Conservation (phyloP, 202 grass and related monocot genomes). For the Schoenoplectus tabernaemontani region DNA sequence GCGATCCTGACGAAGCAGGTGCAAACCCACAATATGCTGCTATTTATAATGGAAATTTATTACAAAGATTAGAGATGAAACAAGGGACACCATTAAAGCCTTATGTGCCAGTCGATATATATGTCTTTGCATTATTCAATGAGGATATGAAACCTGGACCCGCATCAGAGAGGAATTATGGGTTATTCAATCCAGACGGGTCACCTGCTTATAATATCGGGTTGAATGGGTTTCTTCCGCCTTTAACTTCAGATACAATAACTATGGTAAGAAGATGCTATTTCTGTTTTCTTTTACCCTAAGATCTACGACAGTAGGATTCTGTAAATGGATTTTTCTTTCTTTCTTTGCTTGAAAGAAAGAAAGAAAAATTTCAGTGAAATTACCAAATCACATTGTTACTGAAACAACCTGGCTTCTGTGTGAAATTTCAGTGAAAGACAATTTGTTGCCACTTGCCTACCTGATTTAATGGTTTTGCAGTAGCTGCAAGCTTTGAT, state of each 20-base stretch:
- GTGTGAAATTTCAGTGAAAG: too few relatives aligned
- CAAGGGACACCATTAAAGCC: constrained; percentile 81
- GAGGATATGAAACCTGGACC: constrained; percentile 87
- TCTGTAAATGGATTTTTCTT: background rate
- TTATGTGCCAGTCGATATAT: constrained; percentile 48
- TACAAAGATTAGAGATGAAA: constrained; percentile 57
- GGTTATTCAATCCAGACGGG: constrained; percentile 79
- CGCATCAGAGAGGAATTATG: constrained; percentile 82
- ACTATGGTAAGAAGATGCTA: constrained; percentile 24
- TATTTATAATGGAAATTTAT: constrained; percentile 62
- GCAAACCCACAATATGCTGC: constrained; percentile 70
- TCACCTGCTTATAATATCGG: constrained; percentile 68
- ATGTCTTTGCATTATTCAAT: constrained; percentile 90
- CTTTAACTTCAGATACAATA: constrained; percentile 32
- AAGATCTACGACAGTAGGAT: background rate
- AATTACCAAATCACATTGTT: too few relatives aligned
- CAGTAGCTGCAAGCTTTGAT: too few relatives aligned
- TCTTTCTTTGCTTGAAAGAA: too few relatives aligned
- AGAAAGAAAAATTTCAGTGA: too few relatives aligned
- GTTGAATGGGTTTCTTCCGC: constrained; percentile 51
- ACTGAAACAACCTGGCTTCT: too few relatives aligned
- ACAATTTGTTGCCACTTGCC: too few relatives aligned
- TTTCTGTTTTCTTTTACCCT: background rate
- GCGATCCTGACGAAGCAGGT: constrained; percentile 62
- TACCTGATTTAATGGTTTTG: too few relatives aligned